These are phyloP conservation scores for Erythrophleum ivorense DNA, from an alignment of 331 rosid species.

Conservation along the genomic window DNA sequence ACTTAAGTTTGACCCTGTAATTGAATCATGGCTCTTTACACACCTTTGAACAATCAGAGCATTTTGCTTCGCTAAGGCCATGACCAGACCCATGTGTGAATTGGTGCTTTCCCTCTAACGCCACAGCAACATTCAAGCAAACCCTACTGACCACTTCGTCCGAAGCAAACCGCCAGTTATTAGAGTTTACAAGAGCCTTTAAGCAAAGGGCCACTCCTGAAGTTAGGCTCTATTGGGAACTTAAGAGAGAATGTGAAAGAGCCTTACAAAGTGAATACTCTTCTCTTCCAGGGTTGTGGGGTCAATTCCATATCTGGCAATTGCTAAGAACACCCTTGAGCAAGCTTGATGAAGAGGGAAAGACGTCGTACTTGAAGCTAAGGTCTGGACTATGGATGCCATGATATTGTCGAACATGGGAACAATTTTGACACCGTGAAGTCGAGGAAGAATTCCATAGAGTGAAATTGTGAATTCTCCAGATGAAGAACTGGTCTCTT, in stretches of 20 bases:
- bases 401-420: constrained; percentile 78
- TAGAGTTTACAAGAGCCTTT: constrained; percentile 83
- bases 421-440: constrained; percentile 83
- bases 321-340: constrained; percentile 86
- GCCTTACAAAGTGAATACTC: constrained; percentile 78
- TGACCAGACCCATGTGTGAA: constrained; percentile 81
- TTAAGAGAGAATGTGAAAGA: constrained; percentile 73
- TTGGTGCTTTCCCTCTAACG: constrained; percentile 76
- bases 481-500: constrained; percentile 69
- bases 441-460: constrained; percentile 87
- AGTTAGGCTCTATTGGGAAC: constrained; percentile 80
- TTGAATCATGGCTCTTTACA: constrained; percentile 57
- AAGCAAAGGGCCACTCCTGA: constrained; percentile 89
- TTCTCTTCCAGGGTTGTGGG: constrained; percentile 81
- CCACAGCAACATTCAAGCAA: constrained; percentile 85
- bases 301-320: constrained; percentile 87
- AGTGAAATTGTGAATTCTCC: constrained; percentile 87
- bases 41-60: constrained; percentile 67
- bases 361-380: constrained; percentile 87
- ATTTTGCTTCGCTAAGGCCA: constrained; percentile 85
- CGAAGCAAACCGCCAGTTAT: constrained; percentile 90
- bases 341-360: constrained; percentile 96
- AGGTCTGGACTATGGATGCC: constrained; percentile 75
- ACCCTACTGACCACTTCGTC: constrained; percentile 82
- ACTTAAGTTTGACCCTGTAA: constrained; percentile 69